Percentiles rank a stretch among this genome's conserved stretches.
These are phyloP conservation scores for Zygosaccharomyces sapae DNA, from an alignment of 1,139 yeast genomes.

Conservation along the genomic window DNA sequence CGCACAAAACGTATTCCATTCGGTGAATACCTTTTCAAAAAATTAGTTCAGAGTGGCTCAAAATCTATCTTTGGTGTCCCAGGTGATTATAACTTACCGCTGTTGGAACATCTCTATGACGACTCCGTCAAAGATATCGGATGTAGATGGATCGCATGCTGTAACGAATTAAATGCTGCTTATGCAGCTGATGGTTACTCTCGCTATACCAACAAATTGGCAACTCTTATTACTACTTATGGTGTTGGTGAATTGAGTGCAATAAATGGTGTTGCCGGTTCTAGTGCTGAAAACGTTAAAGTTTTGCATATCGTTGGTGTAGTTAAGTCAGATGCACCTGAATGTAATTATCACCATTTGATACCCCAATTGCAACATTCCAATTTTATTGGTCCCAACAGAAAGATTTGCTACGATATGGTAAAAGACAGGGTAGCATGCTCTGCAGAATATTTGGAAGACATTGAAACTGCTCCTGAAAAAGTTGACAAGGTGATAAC, in stretches of 20 bases:
- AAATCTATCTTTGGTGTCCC: constrained; percentile 44
- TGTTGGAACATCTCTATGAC: constrained; percentile 51
- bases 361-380: constrained; percentile 55
- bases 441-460: constrained; percentile 51
- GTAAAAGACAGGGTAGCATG: constrained; percentile 56
- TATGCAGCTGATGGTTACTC: constrained; percentile 56
- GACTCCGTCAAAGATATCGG: constrained; percentile 15
- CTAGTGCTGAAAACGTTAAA: constrained; percentile 62
- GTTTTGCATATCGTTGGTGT: constrained; percentile 65
- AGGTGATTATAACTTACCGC: constrained; percentile 56
- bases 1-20: constrained; percentile 25
- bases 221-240: constrained; percentile 58
- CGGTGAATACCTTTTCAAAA: constrained; percentile 36
- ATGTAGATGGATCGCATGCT: constrained; percentile 44
- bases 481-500: constrained; percentile 63
- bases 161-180: constrained; percentile 56
- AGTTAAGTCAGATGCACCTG: constrained; percentile 45
- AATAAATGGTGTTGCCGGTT: constrained; percentile 61
- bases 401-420: constrained; percentile 58
- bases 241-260: constrained; percentile 76
- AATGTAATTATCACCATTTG: constrained; percentile 55
- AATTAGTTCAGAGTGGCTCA: constrained; percentile 30
- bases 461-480: constrained; percentile 46
- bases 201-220: constrained; percentile 55
- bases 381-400: constrained; percentile 50